A percentile compares a stretch with the other conserved stretches of the same genome.
Conservation (phyloP, 805 yeast species). For the Metschnikowia cerradonensis region DNA sequence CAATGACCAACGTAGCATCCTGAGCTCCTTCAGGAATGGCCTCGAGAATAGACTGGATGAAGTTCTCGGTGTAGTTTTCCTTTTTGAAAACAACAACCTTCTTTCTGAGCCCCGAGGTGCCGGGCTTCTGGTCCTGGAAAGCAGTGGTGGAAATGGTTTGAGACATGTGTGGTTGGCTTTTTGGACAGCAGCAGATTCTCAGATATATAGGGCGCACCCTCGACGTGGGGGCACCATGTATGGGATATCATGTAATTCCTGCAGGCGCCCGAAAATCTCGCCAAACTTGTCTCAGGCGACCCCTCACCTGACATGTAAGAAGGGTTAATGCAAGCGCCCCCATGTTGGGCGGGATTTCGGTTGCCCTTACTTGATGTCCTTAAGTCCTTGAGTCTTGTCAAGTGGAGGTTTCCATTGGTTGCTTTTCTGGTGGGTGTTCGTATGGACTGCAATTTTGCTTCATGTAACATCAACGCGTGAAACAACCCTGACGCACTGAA, state of each 20-base stretch:
- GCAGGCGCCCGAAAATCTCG: not conserved
- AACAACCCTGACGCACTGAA: too few relatives aligned
- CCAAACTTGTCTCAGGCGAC: not conserved
- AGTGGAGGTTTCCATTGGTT: too few relatives aligned
- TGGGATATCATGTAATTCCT: constrained; percentile 1
- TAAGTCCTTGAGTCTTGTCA: not conserved
- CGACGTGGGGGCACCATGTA: constrained; percentile 6
- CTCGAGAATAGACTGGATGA: constrained; percentile 78
- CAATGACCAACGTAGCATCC: constrained; percentile 77
- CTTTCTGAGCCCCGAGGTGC: constrained; percentile 94
- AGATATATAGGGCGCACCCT: constrained; percentile 1
- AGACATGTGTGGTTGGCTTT: constrained; percentile 12
- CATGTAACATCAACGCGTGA: too few relatives aligned
- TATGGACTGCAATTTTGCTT: too few relatives aligned
- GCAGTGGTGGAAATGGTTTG: constrained; percentile 57
- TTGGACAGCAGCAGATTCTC: not conserved
- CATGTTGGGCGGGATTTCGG: not conserved
- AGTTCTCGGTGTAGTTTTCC: constrained; percentile 84
- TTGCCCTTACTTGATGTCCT: not conserved
- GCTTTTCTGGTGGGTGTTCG: too few relatives aligned
- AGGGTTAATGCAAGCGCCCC: not conserved
- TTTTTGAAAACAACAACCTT: constrained; percentile 82
- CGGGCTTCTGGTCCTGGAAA: constrained; percentile 91
- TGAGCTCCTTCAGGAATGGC: constrained; percentile 87
- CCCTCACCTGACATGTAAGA: not conserved